Base-by-base conservation (phyloP, 352 stramenopile genomes). In the Elongisporangium undulatum region DNA sequence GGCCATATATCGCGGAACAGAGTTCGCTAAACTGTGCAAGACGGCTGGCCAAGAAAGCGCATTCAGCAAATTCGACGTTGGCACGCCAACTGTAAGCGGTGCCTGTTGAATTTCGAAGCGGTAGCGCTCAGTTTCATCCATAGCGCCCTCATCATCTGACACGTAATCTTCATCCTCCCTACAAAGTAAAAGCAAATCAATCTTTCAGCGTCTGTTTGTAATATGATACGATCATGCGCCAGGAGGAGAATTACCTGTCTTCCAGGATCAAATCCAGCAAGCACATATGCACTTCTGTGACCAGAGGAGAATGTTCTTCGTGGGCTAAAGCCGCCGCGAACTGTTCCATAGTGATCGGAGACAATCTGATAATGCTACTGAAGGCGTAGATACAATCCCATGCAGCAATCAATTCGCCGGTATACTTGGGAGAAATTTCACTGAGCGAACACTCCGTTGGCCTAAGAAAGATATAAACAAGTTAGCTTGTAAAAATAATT, bases 371-470 rank as follows among this genome's bases (percentile, higher is more conserved):
- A 9, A 90, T 67, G 2, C 76, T 63, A n/a, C 67, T 66, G 63
- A 96, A 94, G n/a, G 82, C 81, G 55, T 77, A 78, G 45, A 96
- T 69, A 23, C 82, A 90, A 55, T 96, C 85, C 82, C 83, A 96
- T 2, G 90, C 69, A 16, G 84, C 65, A 12, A 96, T 56, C 49
- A 92, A 57, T 17, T 87, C 69, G 21, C 81, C 77, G 29, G 83
- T 71, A 20, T 72, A 68, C 3, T 77, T 71, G 0, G 58, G 24
- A 0, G 81, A 67, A 22, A 94, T 67, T 2, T 87, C 60, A 12
- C 62, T 68, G 61, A 94, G 89, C 20, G 49, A 59, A 61, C 84
- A 94, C n/a, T 64, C 67, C 13, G 61, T 66, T 2, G 81, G 75
- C 5, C 85, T 93, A 23, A 20, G 19, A 29, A 62, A 9, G 16